Conservation (phyloP, 768 basidiomycete species). For the Fomitopsis pulvina region DNA sequence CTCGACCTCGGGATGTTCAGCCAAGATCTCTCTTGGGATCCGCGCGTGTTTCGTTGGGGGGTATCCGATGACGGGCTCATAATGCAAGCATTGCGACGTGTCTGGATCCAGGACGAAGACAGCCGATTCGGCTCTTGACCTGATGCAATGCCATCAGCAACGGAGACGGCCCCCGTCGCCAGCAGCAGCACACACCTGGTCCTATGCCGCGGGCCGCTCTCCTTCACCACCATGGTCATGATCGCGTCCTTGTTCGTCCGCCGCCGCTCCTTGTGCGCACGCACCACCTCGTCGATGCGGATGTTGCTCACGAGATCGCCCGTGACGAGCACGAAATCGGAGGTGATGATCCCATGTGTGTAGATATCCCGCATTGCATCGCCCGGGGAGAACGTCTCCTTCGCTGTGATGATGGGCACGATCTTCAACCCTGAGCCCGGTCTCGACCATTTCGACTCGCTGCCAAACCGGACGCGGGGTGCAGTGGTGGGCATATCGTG, state of each 20-base stretch:
- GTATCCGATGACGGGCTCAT: conserved; percentile 67
- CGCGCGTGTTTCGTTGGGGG: conserved; percentile 54
- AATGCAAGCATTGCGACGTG: conserved; percentile 79
- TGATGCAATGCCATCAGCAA: conserved; percentile 21
- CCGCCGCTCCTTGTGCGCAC: conserved; percentile 81
- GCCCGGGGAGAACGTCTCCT: conserved; percentile 82
- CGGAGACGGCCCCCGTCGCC: not conserved
- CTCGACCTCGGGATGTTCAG: conserved; percentile 71
- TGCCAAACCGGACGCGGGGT: conserved; percentile 24
- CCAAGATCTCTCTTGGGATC: conserved; percentile 76
- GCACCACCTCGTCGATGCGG: conserved; percentile 82
- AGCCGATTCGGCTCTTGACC: conserved; percentile 66
- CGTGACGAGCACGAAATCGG: conserved; percentile 86
- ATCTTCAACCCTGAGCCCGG: conserved; percentile 76
- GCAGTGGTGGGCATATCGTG: not conserved
- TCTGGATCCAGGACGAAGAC: conserved; percentile 73
- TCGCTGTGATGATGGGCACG: conserved; percentile 78
- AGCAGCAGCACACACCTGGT: conserved; percentile 53
- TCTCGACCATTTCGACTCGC: conserved; percentile 82
- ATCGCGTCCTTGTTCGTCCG: conserved; percentile 88
- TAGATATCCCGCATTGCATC: conserved; percentile 94
- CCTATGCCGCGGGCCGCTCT: conserved; percentile 63
- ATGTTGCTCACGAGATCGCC: conserved; percentile 94
- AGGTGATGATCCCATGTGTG: conserved; percentile 82
- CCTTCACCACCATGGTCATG: conserved; percentile 93